Conservation (phyloP, 2,329 filamentous ascomycete genomes). For the Epichloe hybrida region DNA sequence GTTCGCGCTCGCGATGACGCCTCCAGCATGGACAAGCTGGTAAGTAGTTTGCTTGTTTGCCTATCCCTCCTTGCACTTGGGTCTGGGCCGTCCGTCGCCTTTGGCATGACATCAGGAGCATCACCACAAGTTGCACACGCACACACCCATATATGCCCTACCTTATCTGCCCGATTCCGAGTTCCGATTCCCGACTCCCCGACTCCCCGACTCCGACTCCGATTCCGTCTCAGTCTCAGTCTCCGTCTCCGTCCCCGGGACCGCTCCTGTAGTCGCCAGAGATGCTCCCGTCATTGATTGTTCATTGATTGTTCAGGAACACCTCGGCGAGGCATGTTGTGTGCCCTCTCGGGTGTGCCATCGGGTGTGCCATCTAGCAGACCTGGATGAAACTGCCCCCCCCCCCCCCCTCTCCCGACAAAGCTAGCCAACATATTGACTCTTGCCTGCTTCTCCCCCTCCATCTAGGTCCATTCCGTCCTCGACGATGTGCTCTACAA, state of each 20-base stretch:
- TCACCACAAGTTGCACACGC: conserved; percentile 3
- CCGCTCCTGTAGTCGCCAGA: not conserved
- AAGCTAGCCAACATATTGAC: not conserved
- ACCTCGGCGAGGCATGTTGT: not conserved
- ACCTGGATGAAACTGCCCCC: not conserved
- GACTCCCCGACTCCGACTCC: too few species aligned
- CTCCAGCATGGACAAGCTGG: conserved; percentile 43
- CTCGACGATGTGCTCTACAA: conserved; percentile 66
- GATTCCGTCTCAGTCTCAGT: too few species aligned
- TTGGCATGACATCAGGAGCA: conserved; percentile 3
- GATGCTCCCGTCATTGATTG: not conserved
- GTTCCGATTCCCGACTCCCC: too few species aligned
- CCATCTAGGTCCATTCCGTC: conserved; percentile 44
- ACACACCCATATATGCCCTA: conserved; percentile 3
- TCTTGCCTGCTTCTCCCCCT: not conserved
- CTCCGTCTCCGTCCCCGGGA: not conserved
- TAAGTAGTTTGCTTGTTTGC: conserved; percentile 25
- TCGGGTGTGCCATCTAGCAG: not conserved
- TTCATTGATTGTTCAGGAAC: not conserved
- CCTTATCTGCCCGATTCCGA: not conserved
- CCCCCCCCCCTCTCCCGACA: not conserved
- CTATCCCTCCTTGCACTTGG: conserved; percentile 2
- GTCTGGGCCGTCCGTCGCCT: not conserved
- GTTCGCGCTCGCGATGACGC: conserved; percentile 40
- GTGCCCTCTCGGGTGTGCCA: not conserved